These are phyloP conservation scores for Colletotrichum tabaci DNA, from an alignment of 2,329 filamentous ascomycete genomes.

Conservation along the genomic window DNA sequence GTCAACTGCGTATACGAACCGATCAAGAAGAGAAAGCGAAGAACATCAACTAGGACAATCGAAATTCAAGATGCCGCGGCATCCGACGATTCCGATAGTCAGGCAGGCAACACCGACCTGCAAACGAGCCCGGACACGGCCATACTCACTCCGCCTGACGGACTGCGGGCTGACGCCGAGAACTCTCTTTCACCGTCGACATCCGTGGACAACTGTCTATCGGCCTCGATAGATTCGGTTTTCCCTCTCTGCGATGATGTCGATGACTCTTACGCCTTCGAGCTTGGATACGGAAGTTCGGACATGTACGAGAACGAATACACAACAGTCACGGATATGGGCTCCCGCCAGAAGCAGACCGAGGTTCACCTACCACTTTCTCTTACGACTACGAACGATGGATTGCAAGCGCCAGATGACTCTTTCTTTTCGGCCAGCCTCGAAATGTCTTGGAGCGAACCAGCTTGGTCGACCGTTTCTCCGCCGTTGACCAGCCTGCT, in stretches of 20 bases:
- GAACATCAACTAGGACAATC: slow-evolving; percentile 15
- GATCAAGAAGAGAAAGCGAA: slow-evolving; percentile 42
- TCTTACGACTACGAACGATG: not conserved
- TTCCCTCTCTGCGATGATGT: slow-evolving; percentile 20
- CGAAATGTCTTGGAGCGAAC: slow-evolving; percentile 30
- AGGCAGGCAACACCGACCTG: slow-evolving; percentile 6
- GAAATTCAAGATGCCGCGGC: slow-evolving; percentile 9
- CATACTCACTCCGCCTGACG: slow-evolving; percentile 29
- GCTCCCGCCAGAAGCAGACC: slow-evolving; percentile 5
- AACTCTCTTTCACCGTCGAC: slow-evolving; percentile 10
- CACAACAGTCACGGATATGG: slow-evolving; percentile 12
- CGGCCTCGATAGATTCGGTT: slow-evolving; percentile 18
- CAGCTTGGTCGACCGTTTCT: slow-evolving; percentile 18
- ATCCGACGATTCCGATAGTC: slow-evolving; percentile 31
- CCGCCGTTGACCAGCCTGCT: slow-evolving; percentile 23
- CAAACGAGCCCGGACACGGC: slow-evolving; percentile 35
- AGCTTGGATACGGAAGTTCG: slow-evolving; percentile 5
- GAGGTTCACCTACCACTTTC: slow-evolving; percentile 1
- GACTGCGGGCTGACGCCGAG: slow-evolving; percentile 5
- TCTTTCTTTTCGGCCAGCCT: slow-evolving; percentile 26
- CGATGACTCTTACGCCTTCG: slow-evolving; percentile 15
- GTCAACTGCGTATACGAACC: slow-evolving; percentile 41
- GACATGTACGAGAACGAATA: slow-evolving; percentile 15
- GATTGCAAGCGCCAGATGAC: slow-evolving; percentile 20
- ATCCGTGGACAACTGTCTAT: slow-evolving; percentile 5